These are phyloP conservation scores for Grosmannia serpens DNA, from an alignment of 2,329 filamentous ascomycete genomes.

Conservation along the genomic window DNA sequence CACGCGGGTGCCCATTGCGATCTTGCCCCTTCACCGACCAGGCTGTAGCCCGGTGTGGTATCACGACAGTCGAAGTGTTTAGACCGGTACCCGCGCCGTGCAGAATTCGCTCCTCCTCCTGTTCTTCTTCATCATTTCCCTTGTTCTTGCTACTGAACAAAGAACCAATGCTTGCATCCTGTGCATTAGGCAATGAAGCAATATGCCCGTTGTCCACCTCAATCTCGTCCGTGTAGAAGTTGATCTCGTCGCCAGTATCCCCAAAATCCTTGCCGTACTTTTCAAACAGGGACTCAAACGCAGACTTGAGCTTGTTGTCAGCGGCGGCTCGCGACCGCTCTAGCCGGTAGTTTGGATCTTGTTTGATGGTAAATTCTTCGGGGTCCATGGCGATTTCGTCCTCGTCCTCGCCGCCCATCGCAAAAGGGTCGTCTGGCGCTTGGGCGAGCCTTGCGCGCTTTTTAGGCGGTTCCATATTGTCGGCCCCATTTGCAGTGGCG, in stretches of 20 bases:
- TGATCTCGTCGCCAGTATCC: conserved; percentile 79
- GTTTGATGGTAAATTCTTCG: conserved; percentile 32
- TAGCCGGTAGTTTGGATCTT: conserved; percentile 45
- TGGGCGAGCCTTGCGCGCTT: conserved; percentile 9
- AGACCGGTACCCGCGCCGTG: conserved; percentile 7
- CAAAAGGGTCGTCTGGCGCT: conserved; percentile 14
- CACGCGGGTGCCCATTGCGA: neutral
- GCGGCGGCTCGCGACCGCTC: conserved; percentile 53
- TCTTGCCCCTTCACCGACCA: neutral
- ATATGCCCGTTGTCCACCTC: conserved; percentile 90
- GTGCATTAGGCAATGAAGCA: conserved; percentile 27
- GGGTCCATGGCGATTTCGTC: conserved; percentile 38
- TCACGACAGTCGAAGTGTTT: neutral
- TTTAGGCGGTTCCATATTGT: conserved; percentile 9
- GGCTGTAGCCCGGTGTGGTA: neutral
- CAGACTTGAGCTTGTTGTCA: conserved; percentile 63
- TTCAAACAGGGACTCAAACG: conserved; percentile 77
- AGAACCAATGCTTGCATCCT: neutral
- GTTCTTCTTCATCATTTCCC: conserved; percentile 13
- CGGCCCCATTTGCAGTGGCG: neutral
- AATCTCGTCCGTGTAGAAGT: conserved; percentile 68
- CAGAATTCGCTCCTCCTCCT: conserved; percentile 17
- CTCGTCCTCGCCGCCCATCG: conserved; percentile 26
- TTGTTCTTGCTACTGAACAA: conserved; percentile 13
- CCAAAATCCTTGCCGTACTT: conserved; percentile 81